Base-by-base conservation (phyloP, 305 asterid species). In the Fraxinus nigra region DNA sequence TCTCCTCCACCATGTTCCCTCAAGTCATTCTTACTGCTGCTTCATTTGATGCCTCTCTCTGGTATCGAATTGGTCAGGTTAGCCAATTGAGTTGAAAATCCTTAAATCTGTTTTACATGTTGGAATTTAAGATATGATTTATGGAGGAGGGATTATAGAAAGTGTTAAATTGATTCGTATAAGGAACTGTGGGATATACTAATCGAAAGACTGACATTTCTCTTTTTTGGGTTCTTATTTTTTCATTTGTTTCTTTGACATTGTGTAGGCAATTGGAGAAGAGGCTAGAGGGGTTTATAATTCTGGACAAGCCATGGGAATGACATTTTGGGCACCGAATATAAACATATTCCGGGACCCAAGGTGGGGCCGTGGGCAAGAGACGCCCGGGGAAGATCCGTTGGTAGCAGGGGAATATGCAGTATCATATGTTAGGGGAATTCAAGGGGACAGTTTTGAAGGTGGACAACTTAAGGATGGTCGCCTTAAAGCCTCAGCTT, bases 361-460 rank as follows among this genome's bases (percentile, higher is more conserved):
- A 18, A 87, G 98, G 54, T 94, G 97, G 98, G 98, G 97, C 2
- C 88, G 98, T 81, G 97, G 97, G 5, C 98, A 92, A 35, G 97
- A 92, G 86, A 93, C 98, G 16, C 83, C 95, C 0, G 97, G 98
- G 40, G 97, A 92, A 81, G 97, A 94, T 85, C 97, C 97, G 7
- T 37, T 80, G 84, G 83, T 90, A 3, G 93, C 87, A 4, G 91
- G 93, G 4, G 81, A 79, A 3, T 92, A 92, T 72, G 92, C 91
- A 6, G 94, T 90, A 43, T 88, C 97, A 7, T 93, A 90, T 84
- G 98, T 94, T 67, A 88, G 97, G 79, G 98, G 98, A 26, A 76
- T 94, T 22, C 95, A 92, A 80, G 98, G 97, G 30, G 97, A 92
- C 59, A 88, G 87, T 65, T 89, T 88, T 22, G 92, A 87, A 83